Evolutionary conservation across 2,329 filamentous ascomycete genomes (phyloP).

Genomic region (Blastomyces silverae): DNA sequence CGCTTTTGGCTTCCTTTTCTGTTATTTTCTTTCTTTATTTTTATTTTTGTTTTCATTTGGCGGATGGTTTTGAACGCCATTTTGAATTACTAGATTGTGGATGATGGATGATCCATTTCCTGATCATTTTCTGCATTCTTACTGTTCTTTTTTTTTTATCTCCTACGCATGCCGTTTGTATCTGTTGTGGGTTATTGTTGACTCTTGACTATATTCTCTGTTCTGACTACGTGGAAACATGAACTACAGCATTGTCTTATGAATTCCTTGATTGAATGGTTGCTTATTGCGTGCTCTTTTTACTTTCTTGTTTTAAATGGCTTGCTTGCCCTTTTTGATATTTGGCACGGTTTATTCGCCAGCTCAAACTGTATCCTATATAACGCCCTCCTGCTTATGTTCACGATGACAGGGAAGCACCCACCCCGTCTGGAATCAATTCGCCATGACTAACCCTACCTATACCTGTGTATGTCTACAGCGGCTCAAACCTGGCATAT

Average conservation of each 20-base stretch:
- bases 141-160: not conserved
- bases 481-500: not conserved
- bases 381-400: not conserved
- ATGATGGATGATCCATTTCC: not conserved
- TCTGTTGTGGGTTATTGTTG: not conserved
- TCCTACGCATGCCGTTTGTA: not conserved
- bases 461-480: not conserved
- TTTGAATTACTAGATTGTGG: not conserved
- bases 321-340: not conserved
- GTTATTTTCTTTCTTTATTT: not conserved
- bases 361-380: not conserved
- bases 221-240: not conserved
- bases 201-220: not conserved
- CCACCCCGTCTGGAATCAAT: not conserved
- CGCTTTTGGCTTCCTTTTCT: conserved; percentile 5
- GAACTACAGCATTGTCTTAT: not conserved
- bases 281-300: not conserved
- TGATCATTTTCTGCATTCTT: not conserved
- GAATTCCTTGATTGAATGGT: not conserved
- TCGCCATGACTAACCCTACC: not conserved
- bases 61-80: not conserved
- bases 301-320: not conserved
- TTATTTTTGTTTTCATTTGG: not conserved
- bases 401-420: not conserved
- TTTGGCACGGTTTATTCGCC: not conserved